Evolutionary conservation across 257 asterid species (phyloP).

Genomic region (Jacaranda mimosifolia): DNA sequence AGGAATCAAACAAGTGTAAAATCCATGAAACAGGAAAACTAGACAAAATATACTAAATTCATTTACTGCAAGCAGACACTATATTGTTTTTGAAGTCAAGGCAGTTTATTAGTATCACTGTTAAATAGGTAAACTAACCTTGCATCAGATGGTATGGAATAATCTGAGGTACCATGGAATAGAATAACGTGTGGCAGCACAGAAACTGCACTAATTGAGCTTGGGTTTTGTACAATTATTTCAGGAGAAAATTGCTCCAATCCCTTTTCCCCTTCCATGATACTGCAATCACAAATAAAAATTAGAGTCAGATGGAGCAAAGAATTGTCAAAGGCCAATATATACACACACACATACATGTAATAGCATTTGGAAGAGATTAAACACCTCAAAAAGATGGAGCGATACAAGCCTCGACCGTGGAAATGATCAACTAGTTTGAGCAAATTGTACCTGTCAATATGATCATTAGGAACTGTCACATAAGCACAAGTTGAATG

Average conservation of each 20-base stretch:
- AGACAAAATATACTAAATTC: conserved; percentile 13
- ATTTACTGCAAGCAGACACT: conserved; percentile 25
- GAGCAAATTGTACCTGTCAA: conserved; percentile 80
- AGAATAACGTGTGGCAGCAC: conserved; percentile 79
- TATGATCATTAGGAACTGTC: conserved; percentile 19
- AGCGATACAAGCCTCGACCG: conserved; percentile 89
- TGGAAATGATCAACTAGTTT: conserved; percentile 92
- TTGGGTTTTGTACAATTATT: conserved; percentile 56
- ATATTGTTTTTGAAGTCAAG: conserved; percentile 1
- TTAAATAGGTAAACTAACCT: conserved; percentile 63
- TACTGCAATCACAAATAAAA: conserved; percentile 54
- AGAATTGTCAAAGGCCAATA: conserved; percentile 6
- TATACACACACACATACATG: not conserved
- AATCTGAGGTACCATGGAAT: conserved; percentile 84
- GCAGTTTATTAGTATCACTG: conserved; percentile 18
- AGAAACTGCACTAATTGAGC: conserved; percentile 49
- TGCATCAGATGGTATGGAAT: conserved; percentile 80
- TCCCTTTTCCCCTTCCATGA: conserved; percentile 93
- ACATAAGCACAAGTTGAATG: conserved; percentile 15
- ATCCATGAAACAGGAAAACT: conserved; percentile 1
- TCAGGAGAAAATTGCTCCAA: conserved; percentile 87
- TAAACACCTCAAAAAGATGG: conserved; percentile 83
- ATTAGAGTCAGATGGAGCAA: conserved; percentile 25
- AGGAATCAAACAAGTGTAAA: conserved; percentile 10
- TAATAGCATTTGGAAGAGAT: conserved; percentile 25